Conservation (phyloP, 108 stramenopile genomes). For the Pseudonitzschia multistriata region DNA sequence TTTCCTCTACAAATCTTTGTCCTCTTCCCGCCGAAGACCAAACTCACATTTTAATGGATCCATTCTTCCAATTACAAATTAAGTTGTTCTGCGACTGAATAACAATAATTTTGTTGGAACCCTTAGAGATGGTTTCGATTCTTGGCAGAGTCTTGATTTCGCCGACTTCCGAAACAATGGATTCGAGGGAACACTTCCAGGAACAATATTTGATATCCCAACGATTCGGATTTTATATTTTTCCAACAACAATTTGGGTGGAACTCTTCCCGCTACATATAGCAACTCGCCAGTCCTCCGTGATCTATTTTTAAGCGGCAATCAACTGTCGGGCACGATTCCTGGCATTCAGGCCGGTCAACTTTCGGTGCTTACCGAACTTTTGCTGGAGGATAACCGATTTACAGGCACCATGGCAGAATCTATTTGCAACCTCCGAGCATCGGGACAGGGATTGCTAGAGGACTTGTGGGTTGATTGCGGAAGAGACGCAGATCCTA, state of each 20-base stretch:
- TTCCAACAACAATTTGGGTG: slow-evolving; percentile 48
- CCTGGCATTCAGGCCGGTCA: slow-evolving; percentile 29
- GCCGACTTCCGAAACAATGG: slow-evolving; percentile 38
- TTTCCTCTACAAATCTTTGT: neutral
- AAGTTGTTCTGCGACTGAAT: slow-evolving; percentile 37
- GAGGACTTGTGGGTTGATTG: slow-evolving; percentile 57
- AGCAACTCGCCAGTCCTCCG: slow-evolving; percentile 22
- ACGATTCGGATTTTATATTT: slow-evolving; percentile 54
- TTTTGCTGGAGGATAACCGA: slow-evolving; percentile 39
- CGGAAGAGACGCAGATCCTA: slow-evolving; percentile 15
- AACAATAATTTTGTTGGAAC: slow-evolving; percentile 43
- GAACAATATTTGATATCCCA: slow-evolving; percentile 38
- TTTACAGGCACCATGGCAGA: slow-evolving; percentile 46
- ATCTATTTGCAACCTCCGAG: slow-evolving; percentile 43
- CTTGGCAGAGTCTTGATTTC: slow-evolving; percentile 30
- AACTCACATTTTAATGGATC: slow-evolving; percentile 8
- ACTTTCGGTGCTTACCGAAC: slow-evolving; percentile 34
- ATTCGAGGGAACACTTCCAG: slow-evolving; percentile 41
- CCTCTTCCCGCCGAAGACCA: neutral
- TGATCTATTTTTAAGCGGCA: slow-evolving; percentile 35
- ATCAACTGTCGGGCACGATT: slow-evolving; percentile 35
- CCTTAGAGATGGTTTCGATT: slow-evolving; percentile 39
- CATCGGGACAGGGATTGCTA: slow-evolving; percentile 21
- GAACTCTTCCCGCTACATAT: slow-evolving; percentile 36
- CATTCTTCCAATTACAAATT: slow-evolving; percentile 3